These are phyloP conservation scores for Aspergillus bertholletiae DNA, from an alignment of 495 filamentous ascomycete genomes.

Conservation along the genomic window DNA sequence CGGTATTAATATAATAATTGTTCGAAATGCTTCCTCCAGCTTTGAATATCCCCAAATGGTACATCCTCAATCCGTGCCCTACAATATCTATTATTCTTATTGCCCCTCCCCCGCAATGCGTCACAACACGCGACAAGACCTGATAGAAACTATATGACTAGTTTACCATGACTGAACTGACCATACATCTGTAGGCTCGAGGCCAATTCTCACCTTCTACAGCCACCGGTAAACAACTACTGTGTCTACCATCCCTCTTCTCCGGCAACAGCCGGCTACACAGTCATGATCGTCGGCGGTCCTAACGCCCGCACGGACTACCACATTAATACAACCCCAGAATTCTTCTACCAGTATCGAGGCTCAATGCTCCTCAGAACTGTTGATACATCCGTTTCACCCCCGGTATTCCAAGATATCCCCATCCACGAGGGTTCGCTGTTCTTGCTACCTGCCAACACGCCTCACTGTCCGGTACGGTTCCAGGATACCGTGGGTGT, in stretches of 20 bases:
- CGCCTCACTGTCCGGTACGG: conserved; percentile 78
- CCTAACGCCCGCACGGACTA: conserved; percentile 97
- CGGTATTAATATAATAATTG: background rate
- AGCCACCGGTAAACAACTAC: conserved; percentile 96
- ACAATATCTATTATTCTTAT: conserved; percentile 8
- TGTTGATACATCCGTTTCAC: conserved; percentile 58
- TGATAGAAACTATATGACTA: background rate
- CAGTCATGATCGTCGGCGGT: conserved; percentile 81
- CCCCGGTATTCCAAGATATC: conserved; percentile 70
- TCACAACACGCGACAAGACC: background rate
- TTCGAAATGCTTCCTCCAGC: conserved; percentile 38
- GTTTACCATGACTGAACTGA: background rate
- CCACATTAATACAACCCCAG: conserved; percentile 94
- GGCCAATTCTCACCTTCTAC: conserved; percentile 85
- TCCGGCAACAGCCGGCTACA: conserved; percentile 41
- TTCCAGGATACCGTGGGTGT: conserved; percentile 72
- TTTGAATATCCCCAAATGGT: conserved; percentile 87
- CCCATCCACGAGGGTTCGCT: conserved; percentile 89
- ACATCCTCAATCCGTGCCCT: conserved; percentile 8
- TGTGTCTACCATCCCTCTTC: conserved; percentile 76
- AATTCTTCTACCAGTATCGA: conserved; percentile 97
- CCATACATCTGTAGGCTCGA: conserved; percentile 64
- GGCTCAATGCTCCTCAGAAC: conserved; percentile 93
- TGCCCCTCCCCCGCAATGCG: background rate
- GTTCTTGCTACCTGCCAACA: conserved; percentile 88